Evolutionary conservation across 2,329 filamentous ascomycete genomes (phyloP).

Genomic region (Colletotrichum sidae): DNA sequence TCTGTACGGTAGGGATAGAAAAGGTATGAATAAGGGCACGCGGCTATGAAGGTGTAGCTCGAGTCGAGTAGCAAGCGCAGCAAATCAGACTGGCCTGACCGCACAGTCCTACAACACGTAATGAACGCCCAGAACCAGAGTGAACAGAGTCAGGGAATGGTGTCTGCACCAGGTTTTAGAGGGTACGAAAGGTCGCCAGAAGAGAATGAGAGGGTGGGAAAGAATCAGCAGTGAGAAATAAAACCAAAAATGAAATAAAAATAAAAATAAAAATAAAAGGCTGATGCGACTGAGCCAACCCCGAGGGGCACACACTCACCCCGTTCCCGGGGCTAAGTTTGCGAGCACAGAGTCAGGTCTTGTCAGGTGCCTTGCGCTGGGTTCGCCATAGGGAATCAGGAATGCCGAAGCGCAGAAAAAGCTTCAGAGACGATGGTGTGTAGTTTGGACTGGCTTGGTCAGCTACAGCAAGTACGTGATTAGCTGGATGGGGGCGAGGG

Average conservation of each 20-base stretch:
- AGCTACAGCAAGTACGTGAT: constrained; percentile 3
- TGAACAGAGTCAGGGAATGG: not conserved
- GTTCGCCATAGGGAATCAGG: constrained; percentile 31
- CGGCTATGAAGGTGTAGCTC: constrained; percentile 8
- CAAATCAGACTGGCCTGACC: not conserved
- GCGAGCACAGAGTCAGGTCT: constrained; percentile 38
- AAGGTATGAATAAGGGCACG: not conserved
- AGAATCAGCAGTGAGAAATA: constrained; percentile 1
- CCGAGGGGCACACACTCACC: constrained; percentile 24
- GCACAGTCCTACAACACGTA: constrained; percentile 10
- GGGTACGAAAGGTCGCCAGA: not conserved
- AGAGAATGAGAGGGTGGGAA: constrained; percentile 1
- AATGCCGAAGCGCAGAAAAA: constrained; percentile 27
- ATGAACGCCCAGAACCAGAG: constrained; percentile 7
- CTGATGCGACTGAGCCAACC: constrained; percentile 35
- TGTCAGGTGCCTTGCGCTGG: constrained; percentile 35
- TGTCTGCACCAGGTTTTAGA: constrained; percentile 7
- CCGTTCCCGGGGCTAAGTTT: constrained; percentile 36
- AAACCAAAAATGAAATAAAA: not conserved
- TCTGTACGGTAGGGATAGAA: not conserved
- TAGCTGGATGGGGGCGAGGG: constrained; percentile 9
- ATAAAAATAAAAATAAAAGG: constrained; percentile 21
- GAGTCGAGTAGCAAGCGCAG: constrained; percentile 17
- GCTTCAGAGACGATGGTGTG: constrained; percentile 23
- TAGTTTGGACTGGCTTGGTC: constrained; percentile 10